Evolutionary conservation across 345 rosid genomes (phyloP).

Genomic region (Balakata baccata): DNA sequence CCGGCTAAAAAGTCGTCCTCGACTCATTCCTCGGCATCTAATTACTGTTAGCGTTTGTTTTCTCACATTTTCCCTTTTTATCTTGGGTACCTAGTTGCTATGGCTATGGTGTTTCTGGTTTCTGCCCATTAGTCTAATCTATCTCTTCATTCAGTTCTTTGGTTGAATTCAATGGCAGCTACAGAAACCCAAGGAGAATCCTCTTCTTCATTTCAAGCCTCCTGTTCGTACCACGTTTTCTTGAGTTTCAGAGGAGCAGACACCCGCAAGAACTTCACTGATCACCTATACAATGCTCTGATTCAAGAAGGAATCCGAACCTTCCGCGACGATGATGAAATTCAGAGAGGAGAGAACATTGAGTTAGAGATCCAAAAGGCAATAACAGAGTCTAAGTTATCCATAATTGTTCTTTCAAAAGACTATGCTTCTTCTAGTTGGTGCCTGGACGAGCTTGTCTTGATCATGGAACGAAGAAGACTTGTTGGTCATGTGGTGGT

Average conservation of each 20-base stretch:
- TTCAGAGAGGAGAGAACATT: conserved; percentile 9
- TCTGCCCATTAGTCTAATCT: not conserved
- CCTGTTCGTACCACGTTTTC: conserved; percentile 11
- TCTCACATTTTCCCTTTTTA: not conserved
- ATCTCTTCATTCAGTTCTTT: not conserved
- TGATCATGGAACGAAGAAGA: conserved; percentile 10
- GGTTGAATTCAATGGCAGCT: not conserved
- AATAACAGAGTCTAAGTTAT: conserved; percentile 10
- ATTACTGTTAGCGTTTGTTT: not conserved
- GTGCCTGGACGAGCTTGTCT: conserved; percentile 17
- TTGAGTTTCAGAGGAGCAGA: conserved; percentile 19
- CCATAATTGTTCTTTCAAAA: conserved; percentile 8
- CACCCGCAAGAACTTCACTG: conserved; percentile 5
- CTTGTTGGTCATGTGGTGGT: conserved; percentile 5
- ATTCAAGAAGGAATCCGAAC: conserved; percentile 7
- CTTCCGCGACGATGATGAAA: conserved; percentile 13
- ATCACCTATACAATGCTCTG: conserved; percentile 18
- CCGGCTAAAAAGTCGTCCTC: not conserved
- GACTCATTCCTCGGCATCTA: not conserved
- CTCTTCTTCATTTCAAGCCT: not conserved
- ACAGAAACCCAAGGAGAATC: not conserved
- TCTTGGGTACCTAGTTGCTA: too few relatives aligned
- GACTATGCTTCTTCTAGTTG: conserved; percentile 18
- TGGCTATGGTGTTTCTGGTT: not conserved
- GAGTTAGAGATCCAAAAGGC: conserved; percentile 5